Percentiles rank a stretch among this genome's conserved stretches.
Conservation (phyloP, 1,284 basidiomycete genomes). For the Ceratorhiza oryzae-sativae region DNA sequence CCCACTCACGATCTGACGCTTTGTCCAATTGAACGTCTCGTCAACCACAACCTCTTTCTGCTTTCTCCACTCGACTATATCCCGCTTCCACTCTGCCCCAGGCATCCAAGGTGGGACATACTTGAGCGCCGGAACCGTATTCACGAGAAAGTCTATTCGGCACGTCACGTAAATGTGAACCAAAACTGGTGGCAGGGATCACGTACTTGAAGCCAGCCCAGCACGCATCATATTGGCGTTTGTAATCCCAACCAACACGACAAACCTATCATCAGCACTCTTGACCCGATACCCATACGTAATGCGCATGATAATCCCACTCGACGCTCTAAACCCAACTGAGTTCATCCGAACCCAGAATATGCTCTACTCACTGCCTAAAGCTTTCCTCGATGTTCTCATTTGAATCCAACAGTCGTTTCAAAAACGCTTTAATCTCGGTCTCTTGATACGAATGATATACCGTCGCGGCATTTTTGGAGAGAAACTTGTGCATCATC, state of each 20-base stretch:
- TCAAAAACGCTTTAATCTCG: constrained; percentile 35
- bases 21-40: constrained; percentile 37
- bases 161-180: no score
- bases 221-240: constrained; percentile 50
- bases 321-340: background rate
- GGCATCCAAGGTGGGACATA: constrained; percentile 41
- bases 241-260: constrained; percentile 1
- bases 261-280: constrained; percentile 25
- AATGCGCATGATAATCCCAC: constrained; percentile 35
- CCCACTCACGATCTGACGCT: constrained; percentile 10
- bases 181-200: no score
- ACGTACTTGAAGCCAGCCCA: constrained; percentile 45
- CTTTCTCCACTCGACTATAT: constrained; percentile 32
- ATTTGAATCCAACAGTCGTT: constrained; percentile 31
- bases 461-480: constrained; percentile 48
- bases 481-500: constrained; percentile 55
- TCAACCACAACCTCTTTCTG: constrained; percentile 21
- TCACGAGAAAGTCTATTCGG: constrained; percentile 34
- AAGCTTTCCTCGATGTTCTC: constrained; percentile 36
- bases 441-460: constrained; percentile 44
- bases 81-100: constrained; percentile 39
- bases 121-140: constrained; percentile 53
- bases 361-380: constrained; percentile 27
- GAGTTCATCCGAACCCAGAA: background rate
- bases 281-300: constrained; percentile 48